Evolutionary conservation across 768 basidiomycete genomes (phyloP).

Genomic region (Serpula lacrymans): DNA sequence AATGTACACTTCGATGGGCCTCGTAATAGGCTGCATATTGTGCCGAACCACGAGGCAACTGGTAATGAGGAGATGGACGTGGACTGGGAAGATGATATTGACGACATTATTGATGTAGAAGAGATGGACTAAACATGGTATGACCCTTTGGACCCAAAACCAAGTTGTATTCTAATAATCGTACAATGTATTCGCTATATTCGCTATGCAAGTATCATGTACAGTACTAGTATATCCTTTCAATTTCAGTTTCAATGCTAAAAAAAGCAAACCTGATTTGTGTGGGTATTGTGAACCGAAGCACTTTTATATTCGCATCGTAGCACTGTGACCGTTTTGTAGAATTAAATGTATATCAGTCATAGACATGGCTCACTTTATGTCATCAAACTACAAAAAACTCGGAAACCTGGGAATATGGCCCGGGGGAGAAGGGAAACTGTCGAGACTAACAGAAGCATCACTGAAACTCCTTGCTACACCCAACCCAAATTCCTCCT

Average conservation of each 20-base stretch:
- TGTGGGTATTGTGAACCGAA: too few relatives aligned
- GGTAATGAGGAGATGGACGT: conserved; percentile 50
- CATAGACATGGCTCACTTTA: background rate
- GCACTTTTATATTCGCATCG: too few relatives aligned
- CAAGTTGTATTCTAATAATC: too few relatives aligned
- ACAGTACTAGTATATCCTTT: too few relatives aligned
- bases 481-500: conserved; percentile 15
- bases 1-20: conserved; percentile 76
- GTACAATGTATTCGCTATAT: too few relatives aligned
- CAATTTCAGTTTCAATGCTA: too few relatives aligned
- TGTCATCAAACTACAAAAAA: conserved; percentile 19
- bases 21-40: conserved; percentile 70
- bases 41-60: conserved; percentile 77
- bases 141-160: too few relatives aligned
- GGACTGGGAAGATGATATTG: conserved; percentile 54
- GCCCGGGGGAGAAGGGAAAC: conserved; percentile 45
- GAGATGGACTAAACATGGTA: conserved; percentile 65
- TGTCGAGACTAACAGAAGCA: conserved; percentile 39
- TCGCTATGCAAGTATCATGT: too few relatives aligned
- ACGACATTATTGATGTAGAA: conserved; percentile 63
- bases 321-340: too few relatives aligned
- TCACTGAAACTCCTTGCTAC: conserved; percentile 36
- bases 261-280: too few relatives aligned
- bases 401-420: conserved; percentile 28
- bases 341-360: too few relatives aligned